Evolutionary conservation across 805 yeast species (phyloP).

Genomic region (Phaffomyces antillensis): DNA sequence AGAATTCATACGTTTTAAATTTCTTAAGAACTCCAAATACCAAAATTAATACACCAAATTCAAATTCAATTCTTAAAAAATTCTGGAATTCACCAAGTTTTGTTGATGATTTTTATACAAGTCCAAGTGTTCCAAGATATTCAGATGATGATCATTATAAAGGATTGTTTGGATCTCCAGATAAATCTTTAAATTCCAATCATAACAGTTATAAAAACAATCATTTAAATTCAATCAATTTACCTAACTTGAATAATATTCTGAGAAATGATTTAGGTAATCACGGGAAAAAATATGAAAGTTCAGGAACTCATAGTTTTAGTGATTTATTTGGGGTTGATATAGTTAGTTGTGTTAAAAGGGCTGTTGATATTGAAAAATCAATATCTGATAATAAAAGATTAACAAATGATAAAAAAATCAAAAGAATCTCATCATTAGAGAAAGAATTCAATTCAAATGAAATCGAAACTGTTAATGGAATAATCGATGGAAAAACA

Average conservation of each 20-base stretch:
- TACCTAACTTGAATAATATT: slow-evolving; percentile 1
- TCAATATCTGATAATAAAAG: not conserved
- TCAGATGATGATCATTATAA: slow-evolving; percentile 24
- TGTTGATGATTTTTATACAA: slow-evolving; percentile 59
- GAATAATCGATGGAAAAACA: not conserved
- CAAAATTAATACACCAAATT: slow-evolving; percentile 21
- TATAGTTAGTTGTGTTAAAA: slow-evolving; percentile 39
- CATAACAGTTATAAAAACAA: too few relatives aligned
- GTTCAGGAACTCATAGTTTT: slow-evolving; percentile 11
- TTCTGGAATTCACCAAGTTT: slow-evolving; percentile 63
- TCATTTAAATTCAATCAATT: not conserved
- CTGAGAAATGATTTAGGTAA: slow-evolving; percentile 1
- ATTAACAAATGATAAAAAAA: not conserved
- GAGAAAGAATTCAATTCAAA: too few relatives aligned
- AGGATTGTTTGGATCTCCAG: slow-evolving; percentile 32
- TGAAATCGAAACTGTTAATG: not conserved
- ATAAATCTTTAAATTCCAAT: slow-evolving; percentile 8
- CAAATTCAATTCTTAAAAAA: slow-evolving; percentile 37
- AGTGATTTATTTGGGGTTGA: slow-evolving; percentile 52
- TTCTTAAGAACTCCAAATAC: slow-evolving; percentile 26
- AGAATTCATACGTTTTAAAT: slow-evolving; percentile 13
- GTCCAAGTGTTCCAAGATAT: slow-evolving; percentile 31
- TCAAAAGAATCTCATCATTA: not conserved
- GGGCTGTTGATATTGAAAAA: slow-evolving; percentile 33
- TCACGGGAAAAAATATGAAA: slow-evolving; percentile 8